Percentiles rank a stretch among this genome's conserved stretches.
phyloP scores from a whole-genome alignment of 2,329 filamentous ascomycete species.

The Colletotrichum plurivorum region DNA sequence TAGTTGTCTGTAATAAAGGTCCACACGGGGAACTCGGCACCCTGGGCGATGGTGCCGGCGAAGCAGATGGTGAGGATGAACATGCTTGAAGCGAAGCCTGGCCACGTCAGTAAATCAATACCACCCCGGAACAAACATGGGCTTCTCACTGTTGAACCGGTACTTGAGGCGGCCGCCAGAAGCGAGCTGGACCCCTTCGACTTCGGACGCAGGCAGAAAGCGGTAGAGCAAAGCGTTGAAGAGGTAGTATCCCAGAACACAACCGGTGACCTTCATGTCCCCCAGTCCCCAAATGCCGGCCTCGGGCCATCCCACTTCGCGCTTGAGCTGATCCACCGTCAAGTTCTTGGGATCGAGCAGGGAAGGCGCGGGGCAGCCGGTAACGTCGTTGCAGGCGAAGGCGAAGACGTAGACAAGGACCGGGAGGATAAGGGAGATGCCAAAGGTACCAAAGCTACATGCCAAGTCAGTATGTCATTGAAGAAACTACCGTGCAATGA shows the following conservation, averaged over 20 bases:
- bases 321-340: constrained; percentile 79
- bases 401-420: constrained; percentile 83
- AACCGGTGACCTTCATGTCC: constrained; percentile 78
- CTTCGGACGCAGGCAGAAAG: constrained; percentile 80
- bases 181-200: constrained; percentile 78
- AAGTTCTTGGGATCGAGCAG: constrained; percentile 81
- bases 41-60: constrained; percentile 82
- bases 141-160: constrained; percentile 78
- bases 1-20: constrained; percentile 95
- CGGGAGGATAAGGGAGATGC: constrained; percentile 85
- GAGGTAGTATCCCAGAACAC: constrained; percentile 82
- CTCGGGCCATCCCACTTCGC: constrained; percentile 85
- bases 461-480: neutral
- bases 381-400: constrained; percentile 92
- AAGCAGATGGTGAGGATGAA: constrained; percentile 79
- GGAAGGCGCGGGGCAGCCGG: constrained; percentile 90
- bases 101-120: neutral
- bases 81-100: constrained; percentile 83
- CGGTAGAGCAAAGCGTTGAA: constrained; percentile 82
- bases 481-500: neutral
- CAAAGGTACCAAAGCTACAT: constrained; percentile 76
- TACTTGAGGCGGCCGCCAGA: constrained; percentile 85
- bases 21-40: constrained; percentile 89
- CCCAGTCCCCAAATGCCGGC: constrained; percentile 79
- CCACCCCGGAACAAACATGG: neutral